A percentile compares a stretch with the other conserved stretches of the same genome.
Conservation (phyloP, 805 yeast species). For the Scheffersomyces amazonensis region DNA sequence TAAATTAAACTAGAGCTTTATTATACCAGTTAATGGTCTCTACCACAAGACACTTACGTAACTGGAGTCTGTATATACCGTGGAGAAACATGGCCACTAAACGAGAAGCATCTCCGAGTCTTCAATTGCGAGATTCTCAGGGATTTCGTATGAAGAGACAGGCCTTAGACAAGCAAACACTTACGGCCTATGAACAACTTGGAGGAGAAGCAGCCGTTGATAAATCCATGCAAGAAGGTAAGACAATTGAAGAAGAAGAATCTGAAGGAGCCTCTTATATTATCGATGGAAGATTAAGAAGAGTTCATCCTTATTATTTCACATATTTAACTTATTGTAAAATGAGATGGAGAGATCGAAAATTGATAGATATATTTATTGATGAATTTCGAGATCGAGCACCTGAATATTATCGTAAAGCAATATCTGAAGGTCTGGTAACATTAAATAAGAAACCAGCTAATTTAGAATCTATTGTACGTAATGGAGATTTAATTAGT, state of each 20-base stretch:
- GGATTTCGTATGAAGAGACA: conserved; percentile 49
- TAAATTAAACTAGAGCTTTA: too few relatives aligned
- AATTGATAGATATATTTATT: conserved; percentile 73
- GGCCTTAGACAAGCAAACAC: conserved; percentile 39
- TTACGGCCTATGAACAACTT: conserved; percentile 38
- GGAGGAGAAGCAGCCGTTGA: conserved; percentile 29
- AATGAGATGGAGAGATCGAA: conserved; percentile 85
- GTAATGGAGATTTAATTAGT: conserved; percentile 79
- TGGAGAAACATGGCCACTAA: background rate
- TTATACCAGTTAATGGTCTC: too few relatives aligned
- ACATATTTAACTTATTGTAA: conserved; percentile 92
- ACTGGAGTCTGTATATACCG: too few relatives aligned
- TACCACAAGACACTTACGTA: too few relatives aligned
- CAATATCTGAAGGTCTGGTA: conserved; percentile 62
- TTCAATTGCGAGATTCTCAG: conserved; percentile 33
- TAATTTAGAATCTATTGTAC: conserved; percentile 56
- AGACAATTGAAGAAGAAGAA: conserved; percentile 51
- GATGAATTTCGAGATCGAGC: conserved; percentile 83
- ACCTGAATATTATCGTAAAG: conserved; percentile 57
- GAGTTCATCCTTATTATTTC: conserved; percentile 81
- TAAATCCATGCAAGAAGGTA: conserved; percentile 18
- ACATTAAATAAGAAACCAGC: conserved; percentile 68
- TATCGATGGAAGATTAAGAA: conserved; percentile 60
- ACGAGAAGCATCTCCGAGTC: conserved; percentile 8
- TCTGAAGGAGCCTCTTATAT: conserved; percentile 56